Percentiles rank a stretch among this genome's conserved stretches.
Evolutionary conservation across 345 rosid genomes (phyloP).

Genomic region (Murraya paniculata): DNA sequence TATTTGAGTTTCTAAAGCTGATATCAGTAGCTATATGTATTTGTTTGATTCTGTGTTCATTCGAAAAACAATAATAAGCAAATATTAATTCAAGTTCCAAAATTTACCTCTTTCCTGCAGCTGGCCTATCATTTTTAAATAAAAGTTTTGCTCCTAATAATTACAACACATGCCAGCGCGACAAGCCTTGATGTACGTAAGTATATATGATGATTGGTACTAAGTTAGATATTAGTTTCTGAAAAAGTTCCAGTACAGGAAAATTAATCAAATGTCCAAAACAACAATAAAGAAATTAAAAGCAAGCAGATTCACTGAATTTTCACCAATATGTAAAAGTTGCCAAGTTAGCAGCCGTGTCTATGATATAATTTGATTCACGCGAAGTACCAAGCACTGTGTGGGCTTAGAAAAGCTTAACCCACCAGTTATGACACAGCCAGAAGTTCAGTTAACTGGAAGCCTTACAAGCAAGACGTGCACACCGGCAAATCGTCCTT

Average conservation of each 20-base stretch:
- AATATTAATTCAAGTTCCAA: background rate
- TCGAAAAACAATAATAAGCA: background rate
- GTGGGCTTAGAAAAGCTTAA: background rate
- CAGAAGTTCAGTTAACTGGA: background rate
- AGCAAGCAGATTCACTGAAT: background rate
- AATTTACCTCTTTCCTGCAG: background rate
- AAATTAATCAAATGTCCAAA: background rate
- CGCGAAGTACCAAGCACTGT: too few species aligned
- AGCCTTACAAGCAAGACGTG: background rate
- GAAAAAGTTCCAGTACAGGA: background rate
- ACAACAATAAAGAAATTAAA: background rate
- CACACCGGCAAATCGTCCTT: background rate
- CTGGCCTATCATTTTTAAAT: background rate
- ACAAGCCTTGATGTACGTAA: background rate
- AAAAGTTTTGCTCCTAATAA: background rate
- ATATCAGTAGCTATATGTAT: too few species aligned
- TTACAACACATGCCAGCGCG: slow-evolving; percentile 7
- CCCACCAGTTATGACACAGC: background rate
- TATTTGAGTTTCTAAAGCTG: too few species aligned
- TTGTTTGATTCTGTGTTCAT: background rate
- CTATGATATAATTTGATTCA: background rate
- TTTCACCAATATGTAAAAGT: background rate
- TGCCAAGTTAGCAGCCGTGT: background rate
- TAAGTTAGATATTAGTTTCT: background rate
- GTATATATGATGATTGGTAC: background rate